Conservation (phyloP, 1,139 yeast species). For the Kurtzmaniella quercitrusa region DNA sequence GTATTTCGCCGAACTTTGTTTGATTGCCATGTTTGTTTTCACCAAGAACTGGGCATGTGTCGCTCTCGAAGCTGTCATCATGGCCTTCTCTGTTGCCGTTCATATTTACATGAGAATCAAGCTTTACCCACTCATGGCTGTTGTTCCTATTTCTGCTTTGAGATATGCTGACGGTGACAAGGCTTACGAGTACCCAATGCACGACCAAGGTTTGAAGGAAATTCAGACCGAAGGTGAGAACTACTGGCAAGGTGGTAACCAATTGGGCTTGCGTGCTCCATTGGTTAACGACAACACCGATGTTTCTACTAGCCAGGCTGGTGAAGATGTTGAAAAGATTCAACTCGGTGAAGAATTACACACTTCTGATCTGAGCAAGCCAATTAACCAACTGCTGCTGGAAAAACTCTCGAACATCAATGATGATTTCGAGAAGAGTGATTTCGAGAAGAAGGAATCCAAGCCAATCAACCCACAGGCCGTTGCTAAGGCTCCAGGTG, state of each 20-base stretch:
- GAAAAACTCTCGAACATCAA: conserved; percentile 5
- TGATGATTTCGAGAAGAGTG: conserved; percentile 1
- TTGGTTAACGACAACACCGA: conserved; percentile 12
- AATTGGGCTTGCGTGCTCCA: conserved; percentile 26
- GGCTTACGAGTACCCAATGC: conserved; percentile 46
- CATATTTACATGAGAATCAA: conserved; percentile 56
- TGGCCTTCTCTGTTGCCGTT: conserved; percentile 48
- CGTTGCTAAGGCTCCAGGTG: conserved; percentile 14
- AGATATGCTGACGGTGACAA: conserved; percentile 53
- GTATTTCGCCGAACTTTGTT: conserved; percentile 63
- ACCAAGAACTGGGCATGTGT: conserved; percentile 72
- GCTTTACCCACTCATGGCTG: conserved; percentile 59
- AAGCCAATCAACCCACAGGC: conserved; percentile 5
- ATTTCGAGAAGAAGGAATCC: conserved; percentile 1
- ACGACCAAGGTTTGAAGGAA: conserved; percentile 63
- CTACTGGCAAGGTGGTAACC: conserved; percentile 46
- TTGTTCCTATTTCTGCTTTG: conserved; percentile 74
- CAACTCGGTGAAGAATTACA: conserved; percentile 5
- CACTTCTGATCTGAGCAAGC: conserved; percentile 8
- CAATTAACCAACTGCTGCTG: conserved; percentile 3
- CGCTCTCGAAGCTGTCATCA: conserved; percentile 53
- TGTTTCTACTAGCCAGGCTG: conserved; percentile 11
- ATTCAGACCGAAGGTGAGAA: conserved; percentile 50
- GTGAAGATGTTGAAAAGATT: conserved; percentile 4
- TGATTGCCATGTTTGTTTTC: conserved; percentile 65